Evolutionary conservation across 768 basidiomycete genomes (phyloP).

Genomic region (Saitozyma podzolica): DNA sequence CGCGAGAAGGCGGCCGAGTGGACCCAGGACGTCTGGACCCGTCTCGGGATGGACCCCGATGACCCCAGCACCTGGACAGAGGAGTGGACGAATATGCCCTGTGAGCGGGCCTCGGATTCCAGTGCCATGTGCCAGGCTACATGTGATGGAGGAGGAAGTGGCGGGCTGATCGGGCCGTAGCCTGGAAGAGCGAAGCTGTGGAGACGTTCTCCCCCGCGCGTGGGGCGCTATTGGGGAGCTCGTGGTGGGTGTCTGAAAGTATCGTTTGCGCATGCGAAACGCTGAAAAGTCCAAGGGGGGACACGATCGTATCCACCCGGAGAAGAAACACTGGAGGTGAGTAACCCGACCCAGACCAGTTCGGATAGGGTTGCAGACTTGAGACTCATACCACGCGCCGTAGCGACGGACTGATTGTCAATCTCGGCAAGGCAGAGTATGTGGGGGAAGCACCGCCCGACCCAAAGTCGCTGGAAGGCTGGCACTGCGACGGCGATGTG

Average conservation of each 20-base stretch:
- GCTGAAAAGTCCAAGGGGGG: background rate
- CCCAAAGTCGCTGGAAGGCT: conserved; percentile 60
- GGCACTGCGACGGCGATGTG: conserved; percentile 56
- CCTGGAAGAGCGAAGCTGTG: conserved; percentile 2
- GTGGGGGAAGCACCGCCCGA: conserved; percentile 3
- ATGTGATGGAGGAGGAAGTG: background rate
- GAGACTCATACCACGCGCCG: background rate
- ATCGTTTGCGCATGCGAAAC: background rate
- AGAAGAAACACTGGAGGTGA: too few species aligned
- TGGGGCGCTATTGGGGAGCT: conserved; percentile 59
- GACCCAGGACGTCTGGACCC: conserved; percentile 58
- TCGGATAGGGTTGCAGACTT: too few species aligned
- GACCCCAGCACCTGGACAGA: conserved; percentile 63
- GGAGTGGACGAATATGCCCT: conserved; percentile 61
- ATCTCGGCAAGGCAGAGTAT: conserved; percentile 60
- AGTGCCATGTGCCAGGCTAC: background rate
- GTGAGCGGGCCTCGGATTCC: conserved; percentile 44
- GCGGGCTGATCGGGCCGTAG: background rate
- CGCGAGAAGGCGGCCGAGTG: conserved; percentile 59
- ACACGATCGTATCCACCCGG: too few species aligned
- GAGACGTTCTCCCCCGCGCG: conserved; percentile 51
- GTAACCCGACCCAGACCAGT: too few species aligned
- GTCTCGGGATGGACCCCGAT: conserved; percentile 54
- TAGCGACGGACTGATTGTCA: conserved; percentile 61
- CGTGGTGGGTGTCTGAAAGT: conserved; percentile 53